Conservation (phyloP, 176 grass and related monocot species). For the Eragrostis curvula region DNA sequence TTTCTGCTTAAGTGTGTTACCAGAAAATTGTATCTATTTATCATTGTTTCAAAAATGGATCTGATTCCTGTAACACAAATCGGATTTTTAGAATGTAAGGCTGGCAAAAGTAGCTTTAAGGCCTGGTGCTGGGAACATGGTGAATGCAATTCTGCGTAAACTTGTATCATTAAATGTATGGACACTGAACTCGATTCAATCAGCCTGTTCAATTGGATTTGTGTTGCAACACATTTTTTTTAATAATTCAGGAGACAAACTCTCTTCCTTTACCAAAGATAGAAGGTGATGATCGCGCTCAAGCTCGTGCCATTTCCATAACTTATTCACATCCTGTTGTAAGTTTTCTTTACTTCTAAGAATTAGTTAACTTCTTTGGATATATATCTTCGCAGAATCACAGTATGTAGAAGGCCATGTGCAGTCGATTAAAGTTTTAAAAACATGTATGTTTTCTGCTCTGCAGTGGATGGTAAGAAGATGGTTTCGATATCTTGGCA, state of each 20-base stretch:
- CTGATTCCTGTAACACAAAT: constrained; percentile 26
- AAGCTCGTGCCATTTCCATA: constrained; percentile 82
- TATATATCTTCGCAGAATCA: constrained; percentile 22
- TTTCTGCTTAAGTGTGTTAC: constrained; percentile 11
- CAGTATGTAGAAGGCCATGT: constrained; percentile 34
- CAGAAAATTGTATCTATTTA: not conserved
- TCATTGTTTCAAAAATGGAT: constrained; percentile 20
- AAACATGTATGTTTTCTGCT: constrained; percentile 32
- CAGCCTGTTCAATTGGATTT: constrained; percentile 29
- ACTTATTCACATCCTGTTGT: constrained; percentile 99
- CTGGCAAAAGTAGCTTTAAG: constrained; percentile 94
- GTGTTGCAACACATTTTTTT: constrained; percentile 28
- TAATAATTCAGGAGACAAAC: constrained; percentile 69
- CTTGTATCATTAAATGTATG: constrained; percentile 77
- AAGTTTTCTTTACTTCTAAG: constrained; percentile 50
- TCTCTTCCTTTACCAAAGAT: constrained; percentile 83
- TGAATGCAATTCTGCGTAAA: constrained; percentile 89
- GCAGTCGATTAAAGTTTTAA: constrained; percentile 16
- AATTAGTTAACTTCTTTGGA: not conserved
- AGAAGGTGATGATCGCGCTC: constrained; percentile 89
- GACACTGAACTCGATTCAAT: constrained; percentile 25
- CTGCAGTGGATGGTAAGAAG: constrained; percentile 96
- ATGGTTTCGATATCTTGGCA: constrained; percentile 81
- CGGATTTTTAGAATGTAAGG: constrained; percentile 81
- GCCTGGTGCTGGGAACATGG: constrained; percentile 90